These are phyloP conservation scores for Paramecium caudatum DNA, from an alignment of 73 alveolate genomes.

Conservation along the genomic window DNA sequence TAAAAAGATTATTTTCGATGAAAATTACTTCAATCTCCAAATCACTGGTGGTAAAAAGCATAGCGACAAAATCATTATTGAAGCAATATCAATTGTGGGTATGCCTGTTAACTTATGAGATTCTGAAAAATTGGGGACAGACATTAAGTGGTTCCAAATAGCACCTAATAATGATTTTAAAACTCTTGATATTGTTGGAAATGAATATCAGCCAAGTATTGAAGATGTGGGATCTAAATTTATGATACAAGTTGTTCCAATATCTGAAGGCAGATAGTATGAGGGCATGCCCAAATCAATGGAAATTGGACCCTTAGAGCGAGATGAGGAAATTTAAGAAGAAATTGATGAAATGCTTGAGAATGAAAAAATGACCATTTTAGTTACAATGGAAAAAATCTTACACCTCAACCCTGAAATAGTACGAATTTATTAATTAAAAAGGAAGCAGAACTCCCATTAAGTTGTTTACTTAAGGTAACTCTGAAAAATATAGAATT, in stretches of 20 bases:
- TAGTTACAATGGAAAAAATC: constrained; percentile 21
- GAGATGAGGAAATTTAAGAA: constrained; percentile 11
- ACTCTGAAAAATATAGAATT: constrained; percentile 36
- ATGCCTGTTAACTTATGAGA: background rate
- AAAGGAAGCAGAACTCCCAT: constrained; percentile 49
- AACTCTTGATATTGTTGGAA: background rate
- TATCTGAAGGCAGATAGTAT: constrained; percentile 37
- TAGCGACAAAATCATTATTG: constrained; percentile 12
- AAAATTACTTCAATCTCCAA: constrained; percentile 19
- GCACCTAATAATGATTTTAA: constrained; percentile 31
- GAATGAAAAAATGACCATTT: constrained; percentile 57
- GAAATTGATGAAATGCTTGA: constrained; percentile 36
- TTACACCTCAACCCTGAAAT: background rate
- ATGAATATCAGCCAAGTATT: constrained; percentile 43
- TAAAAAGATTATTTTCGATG: constrained; percentile 32
- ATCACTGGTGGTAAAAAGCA: constrained; percentile 35
- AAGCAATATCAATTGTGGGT: constrained; percentile 17
- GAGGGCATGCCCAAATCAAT: constrained; percentile 62
- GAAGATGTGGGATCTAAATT: constrained; percentile 61
- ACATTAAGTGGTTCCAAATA: background rate
- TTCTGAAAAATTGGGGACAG: constrained; percentile 39
- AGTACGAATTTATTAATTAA: constrained; percentile 36
- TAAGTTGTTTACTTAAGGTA: constrained; percentile 6
- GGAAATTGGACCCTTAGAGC: constrained; percentile 20
- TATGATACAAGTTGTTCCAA: constrained; percentile 57